A percentile compares a stretch with the other conserved stretches of the same genome.
Evolutionary conservation across 2,329 filamentous ascomycete genomes (phyloP).

Genomic region (Ilyonectria sp.): DNA sequence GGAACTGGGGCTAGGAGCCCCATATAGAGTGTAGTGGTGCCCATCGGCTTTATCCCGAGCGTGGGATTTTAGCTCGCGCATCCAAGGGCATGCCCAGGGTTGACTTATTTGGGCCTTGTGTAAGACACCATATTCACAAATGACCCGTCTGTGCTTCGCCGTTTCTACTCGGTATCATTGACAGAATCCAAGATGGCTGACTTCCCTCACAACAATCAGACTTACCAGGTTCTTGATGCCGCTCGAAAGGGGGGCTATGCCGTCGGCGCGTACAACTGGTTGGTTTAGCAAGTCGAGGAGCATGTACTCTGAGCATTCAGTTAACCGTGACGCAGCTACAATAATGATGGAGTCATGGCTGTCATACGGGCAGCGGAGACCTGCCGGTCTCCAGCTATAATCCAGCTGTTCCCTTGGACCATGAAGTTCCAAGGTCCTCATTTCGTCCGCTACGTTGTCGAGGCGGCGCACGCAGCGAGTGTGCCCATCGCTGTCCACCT

Average conservation of each 20-base stretch:
- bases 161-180: no score
- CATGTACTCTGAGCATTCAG: neutral
- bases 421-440: slow-evolving; percentile 69
- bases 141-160: no score
- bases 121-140: no score
- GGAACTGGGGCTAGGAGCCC: no score
- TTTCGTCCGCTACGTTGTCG: slow-evolving; percentile 63
- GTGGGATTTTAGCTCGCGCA: no score
- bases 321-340: no score
- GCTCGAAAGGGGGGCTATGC: slow-evolving; percentile 63
- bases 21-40: no score
- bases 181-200: slow-evolving; percentile 19
- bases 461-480: slow-evolving; percentile 62
- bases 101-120: no score
- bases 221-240: slow-evolving; percentile 60
- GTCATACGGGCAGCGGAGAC: slow-evolving; percentile 73
- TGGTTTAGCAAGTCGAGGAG: neutral
- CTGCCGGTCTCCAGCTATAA: slow-evolving; percentile 72
- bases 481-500: slow-evolving; percentile 71
- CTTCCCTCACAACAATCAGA: slow-evolving; percentile 41
- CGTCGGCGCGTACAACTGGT: slow-evolving; percentile 62
- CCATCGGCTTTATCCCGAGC: no score
- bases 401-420: slow-evolving; percentile 78
- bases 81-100: no score
- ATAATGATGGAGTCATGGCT: slow-evolving; percentile 74